Evolutionary conservation across 768 basidiomycete species (phyloP), one percentile per base, ranked within the genome.

Genomic region (Strobilomyces confusus): DNA sequence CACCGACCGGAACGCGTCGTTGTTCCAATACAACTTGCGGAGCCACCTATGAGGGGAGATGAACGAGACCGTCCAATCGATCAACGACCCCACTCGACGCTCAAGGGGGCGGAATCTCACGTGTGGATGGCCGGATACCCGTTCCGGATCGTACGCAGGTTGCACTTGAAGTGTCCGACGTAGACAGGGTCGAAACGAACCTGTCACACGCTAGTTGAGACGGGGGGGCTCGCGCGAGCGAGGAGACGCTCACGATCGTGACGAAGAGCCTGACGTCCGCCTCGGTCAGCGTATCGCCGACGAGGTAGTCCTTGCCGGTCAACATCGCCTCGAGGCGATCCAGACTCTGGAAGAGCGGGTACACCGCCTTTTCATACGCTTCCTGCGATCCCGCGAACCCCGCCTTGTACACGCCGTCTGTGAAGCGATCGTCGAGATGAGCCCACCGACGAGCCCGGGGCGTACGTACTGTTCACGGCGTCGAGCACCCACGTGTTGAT

Each of bases 121-220:
- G 66, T 66, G 72, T 98, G 80, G 45, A 97, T 80, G 44, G 83
- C 79, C 19, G 95, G 94, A 70, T 94, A 98, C 5, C 89, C 89
- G 63, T 84, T 75, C 22, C 95, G 90, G 65, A 97, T 89, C 41
- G 80, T 84, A 26, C 86, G 83, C 59, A 92, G 67, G 75, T 95
- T 94, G 74, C 92, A 95, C 62, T 98, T 98, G 80, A 98, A 98
- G 69, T 93, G 91, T 0, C 86, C 83, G 44, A 87, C 80, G 70
- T 98, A 98, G 17, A 89, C 95, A 1, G 87, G 84, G 62, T 95
- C 93, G 71, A 94, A 95, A 32, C 92, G 90, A 56, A 92, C 73
- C 88, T 91, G 49, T 5, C 33, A 43, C 4, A 15, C 20, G 15
- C 1, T 2, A 5, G 26, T 13, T 15, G 19, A 44, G 37, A 30